Evolutionary conservation across 2,329 filamentous ascomycete genomes (phyloP).

Genomic region (Fusarium chlamydosporum): DNA sequence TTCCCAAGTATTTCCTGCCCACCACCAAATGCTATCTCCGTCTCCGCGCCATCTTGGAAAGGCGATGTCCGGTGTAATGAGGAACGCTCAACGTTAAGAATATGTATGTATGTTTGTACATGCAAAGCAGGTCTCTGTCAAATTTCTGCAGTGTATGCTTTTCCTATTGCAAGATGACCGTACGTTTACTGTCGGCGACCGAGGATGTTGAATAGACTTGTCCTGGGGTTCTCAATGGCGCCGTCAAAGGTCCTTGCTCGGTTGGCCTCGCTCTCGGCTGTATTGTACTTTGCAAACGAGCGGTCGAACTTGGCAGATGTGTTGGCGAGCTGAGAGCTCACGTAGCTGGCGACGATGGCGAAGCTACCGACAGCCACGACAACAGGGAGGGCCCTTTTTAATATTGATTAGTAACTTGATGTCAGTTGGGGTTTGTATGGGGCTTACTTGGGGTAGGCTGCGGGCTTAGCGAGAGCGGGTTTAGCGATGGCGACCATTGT

Average conservation of each 20-base stretch:
- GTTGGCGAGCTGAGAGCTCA: conserved; percentile 53
- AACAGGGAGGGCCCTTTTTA: conserved; percentile 38
- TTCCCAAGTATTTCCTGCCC: conserved; percentile 9
- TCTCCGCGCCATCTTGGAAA: conserved; percentile 1
- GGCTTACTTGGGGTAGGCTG: conserved; percentile 39
- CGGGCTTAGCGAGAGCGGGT: conserved; percentile 28
- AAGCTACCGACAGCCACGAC: conserved; percentile 43
- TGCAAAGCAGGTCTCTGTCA: not conserved
- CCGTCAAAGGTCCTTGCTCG: conserved; percentile 54
- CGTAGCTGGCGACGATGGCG: conserved; percentile 52
- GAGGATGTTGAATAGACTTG: conserved; percentile 55
- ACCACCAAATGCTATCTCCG: conserved; percentile 11
- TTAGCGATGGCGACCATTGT: conserved; percentile 41
- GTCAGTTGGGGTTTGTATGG: not conserved
- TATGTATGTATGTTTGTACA: conserved; percentile 14
- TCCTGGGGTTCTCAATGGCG: conserved; percentile 53
- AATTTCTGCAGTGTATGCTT: not conserved
- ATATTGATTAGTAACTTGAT: conserved; percentile 1
- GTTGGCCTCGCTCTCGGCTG: conserved; percentile 55
- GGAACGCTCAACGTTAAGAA: conserved; percentile 41
- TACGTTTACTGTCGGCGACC: conserved; percentile 50
- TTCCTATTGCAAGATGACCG: not conserved
- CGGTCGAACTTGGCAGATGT: conserved; percentile 57
- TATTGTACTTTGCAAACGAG: conserved; percentile 58
- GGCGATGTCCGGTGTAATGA: conserved; percentile 27